Conservation (phyloP, 2,329 filamentous ascomycete genomes). For the Bipolaris bicolor region DNA sequence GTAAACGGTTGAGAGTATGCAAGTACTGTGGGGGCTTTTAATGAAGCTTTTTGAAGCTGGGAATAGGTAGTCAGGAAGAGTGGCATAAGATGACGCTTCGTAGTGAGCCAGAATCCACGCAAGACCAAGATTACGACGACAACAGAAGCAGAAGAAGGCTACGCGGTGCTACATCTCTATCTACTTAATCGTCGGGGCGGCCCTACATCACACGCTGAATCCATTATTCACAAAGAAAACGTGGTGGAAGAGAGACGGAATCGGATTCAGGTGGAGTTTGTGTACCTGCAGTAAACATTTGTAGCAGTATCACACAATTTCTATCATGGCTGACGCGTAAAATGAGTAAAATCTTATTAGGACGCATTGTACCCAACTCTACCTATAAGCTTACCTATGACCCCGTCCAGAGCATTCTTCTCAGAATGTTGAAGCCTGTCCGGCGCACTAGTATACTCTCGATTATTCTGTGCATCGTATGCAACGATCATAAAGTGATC, state of each 20-base stretch:
- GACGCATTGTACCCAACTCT: not conserved
- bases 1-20: not conserved
- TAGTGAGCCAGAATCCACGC: not conserved
- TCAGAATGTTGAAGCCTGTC: not conserved
- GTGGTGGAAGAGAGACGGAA: not conserved
- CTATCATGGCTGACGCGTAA: not conserved
- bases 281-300: not conserved
- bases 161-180: not conserved
- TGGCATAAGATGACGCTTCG: not conserved
- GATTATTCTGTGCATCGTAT: slow-evolving; percentile 13
- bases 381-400: not conserved
- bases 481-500: slow-evolving; percentile 37
- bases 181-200: not conserved
- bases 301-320: not conserved
- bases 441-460: slow-evolving; percentile 3
- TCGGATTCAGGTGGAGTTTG: not conserved
- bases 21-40: not conserved
- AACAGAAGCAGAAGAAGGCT: not conserved
- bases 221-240: not conserved
- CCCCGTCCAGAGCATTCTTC: not conserved
- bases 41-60: not conserved
- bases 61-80: not conserved
- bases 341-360: not conserved
- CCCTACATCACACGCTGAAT: not conserved
- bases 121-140: not conserved